Evolutionary conservation across 2,329 filamentous ascomycete species (phyloP).

Genomic region (Exophiala sideris): DNA sequence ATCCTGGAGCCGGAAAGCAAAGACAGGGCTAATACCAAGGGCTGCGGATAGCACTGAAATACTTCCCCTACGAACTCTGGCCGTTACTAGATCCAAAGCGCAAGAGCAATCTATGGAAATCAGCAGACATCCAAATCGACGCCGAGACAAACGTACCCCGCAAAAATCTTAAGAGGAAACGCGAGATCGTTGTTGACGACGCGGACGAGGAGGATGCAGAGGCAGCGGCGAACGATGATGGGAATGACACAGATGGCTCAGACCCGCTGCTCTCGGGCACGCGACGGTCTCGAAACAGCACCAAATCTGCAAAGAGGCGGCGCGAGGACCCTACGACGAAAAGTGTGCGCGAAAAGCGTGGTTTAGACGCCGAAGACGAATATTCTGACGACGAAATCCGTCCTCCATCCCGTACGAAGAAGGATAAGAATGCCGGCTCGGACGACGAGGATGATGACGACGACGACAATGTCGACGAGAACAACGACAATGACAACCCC

Average conservation of each 20-base stretch:
- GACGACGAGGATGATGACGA: conserved; percentile 36
- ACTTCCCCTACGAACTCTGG: conserved; percentile 60
- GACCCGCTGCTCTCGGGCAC: conserved; percentile 14
- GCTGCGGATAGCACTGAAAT: conserved; percentile 44
- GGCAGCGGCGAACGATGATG: conserved; percentile 36
- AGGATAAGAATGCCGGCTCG: conserved; percentile 26
- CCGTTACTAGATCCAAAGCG: conserved; percentile 50
- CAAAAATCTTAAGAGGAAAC: conserved; percentile 33
- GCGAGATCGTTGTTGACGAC: conserved; percentile 22
- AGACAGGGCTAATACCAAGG: background rate
- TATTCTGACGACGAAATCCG: conserved; percentile 36
- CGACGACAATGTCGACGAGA: conserved; percentile 35
- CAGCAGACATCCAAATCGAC: conserved; percentile 29
- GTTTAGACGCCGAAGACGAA: conserved; percentile 33
- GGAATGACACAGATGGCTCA: conserved; percentile 27
- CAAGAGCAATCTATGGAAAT: conserved; percentile 35
- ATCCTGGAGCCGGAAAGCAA: conserved; percentile 26
- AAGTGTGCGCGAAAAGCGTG: conserved; percentile 33
- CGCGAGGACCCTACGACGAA: conserved; percentile 15
- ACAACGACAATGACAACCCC: conserved; percentile 28
- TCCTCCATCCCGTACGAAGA: conserved; percentile 5
- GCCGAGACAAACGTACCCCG: conserved; percentile 6
- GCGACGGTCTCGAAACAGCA: conserved; percentile 8
- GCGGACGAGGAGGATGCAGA: conserved; percentile 44
- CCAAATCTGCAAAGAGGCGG: conserved; percentile 13